Evolutionary conservation across 345 rosid genomes (phyloP).

Genomic region (Moricandia moricandioides): DNA sequence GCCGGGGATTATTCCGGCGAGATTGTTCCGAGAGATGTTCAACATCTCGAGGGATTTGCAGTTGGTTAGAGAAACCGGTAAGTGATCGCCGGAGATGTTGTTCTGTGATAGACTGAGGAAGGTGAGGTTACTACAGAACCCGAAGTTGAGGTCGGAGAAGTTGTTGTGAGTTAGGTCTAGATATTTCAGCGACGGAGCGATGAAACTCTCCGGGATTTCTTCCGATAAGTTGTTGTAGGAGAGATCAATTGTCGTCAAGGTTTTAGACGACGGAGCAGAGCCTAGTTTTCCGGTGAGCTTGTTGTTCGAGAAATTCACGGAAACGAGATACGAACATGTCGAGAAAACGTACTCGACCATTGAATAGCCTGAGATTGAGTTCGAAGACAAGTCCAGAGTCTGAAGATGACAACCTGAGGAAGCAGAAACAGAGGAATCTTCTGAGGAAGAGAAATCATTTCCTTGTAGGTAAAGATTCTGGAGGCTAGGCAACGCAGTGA

Average conservation of each 20-base stretch:
- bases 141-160: slow-evolving; percentile 63
- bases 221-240: slow-evolving; percentile 66
- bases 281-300: slow-evolving; percentile 52
- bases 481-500: slow-evolving; percentile 57
- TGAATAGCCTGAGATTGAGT: slow-evolving; percentile 53
- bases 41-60: slow-evolving; percentile 58
- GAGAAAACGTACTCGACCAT: slow-evolving; percentile 47
- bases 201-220: slow-evolving; percentile 46
- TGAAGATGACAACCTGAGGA: slow-evolving; percentile 48
- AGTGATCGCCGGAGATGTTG: slow-evolving; percentile 52
- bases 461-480: slow-evolving; percentile 47
- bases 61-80: slow-evolving; percentile 47
- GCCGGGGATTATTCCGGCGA: slow-evolving; percentile 61
- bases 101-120: slow-evolving; percentile 55
- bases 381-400: slow-evolving; percentile 64
- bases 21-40: slow-evolving; percentile 61
- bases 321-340: slow-evolving; percentile 59
- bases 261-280: slow-evolving; percentile 35
- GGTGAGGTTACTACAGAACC: slow-evolving; percentile 62
- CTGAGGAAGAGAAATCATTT: slow-evolving; percentile 54
- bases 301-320: slow-evolving; percentile 64
- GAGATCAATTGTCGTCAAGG: slow-evolving; percentile 61
- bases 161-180: slow-evolving; percentile 77
- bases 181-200: slow-evolving; percentile 49
- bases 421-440: slow-evolving; percentile 40